Evolutionary conservation across 129 eudicot species (phyloP).

Genomic region (Logfia minima): DNA sequence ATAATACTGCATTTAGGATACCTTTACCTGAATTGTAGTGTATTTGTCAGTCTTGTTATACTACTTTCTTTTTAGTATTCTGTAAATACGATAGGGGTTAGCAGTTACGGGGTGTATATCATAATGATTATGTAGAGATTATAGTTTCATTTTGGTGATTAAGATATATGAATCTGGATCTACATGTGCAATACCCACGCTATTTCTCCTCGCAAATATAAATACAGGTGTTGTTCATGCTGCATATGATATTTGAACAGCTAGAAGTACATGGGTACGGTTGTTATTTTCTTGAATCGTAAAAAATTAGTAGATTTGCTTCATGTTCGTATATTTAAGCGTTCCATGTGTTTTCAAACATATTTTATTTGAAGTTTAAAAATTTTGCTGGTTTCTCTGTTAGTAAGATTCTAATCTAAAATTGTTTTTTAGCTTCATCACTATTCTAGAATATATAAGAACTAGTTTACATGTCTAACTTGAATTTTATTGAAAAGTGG

Average conservation of each 20-base stretch:
- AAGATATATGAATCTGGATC: not conserved
- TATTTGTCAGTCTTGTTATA: not conserved
- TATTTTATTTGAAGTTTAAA: too few species aligned
- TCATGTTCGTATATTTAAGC: not conserved
- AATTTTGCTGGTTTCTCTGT: too few species aligned
- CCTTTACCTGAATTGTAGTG: not conserved
- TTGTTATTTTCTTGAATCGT: not conserved
- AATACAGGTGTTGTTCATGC: not conserved
- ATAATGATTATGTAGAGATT: constrained; percentile 1
- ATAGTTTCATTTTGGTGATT: constrained; percentile 1
- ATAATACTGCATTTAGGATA: constrained; percentile 23
- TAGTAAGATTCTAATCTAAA: too few species aligned
- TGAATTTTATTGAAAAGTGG: too few species aligned
- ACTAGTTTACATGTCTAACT: too few species aligned
- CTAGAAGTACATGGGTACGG: not conserved
- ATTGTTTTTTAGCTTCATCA: too few species aligned
- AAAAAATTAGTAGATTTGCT: not conserved
- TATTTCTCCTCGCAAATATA: not conserved
- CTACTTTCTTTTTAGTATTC: not conserved
- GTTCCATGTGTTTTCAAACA: not conserved
- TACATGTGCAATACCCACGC: not conserved
- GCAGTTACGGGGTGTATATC: constrained; percentile 28
- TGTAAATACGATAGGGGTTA: constrained; percentile 21
- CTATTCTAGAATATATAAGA: too few species aligned
- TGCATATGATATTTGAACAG: not conserved